phyloP scores from a whole-genome alignment of 2,329 filamentous ascomycete species.

The Calycina herbarum region DNA sequence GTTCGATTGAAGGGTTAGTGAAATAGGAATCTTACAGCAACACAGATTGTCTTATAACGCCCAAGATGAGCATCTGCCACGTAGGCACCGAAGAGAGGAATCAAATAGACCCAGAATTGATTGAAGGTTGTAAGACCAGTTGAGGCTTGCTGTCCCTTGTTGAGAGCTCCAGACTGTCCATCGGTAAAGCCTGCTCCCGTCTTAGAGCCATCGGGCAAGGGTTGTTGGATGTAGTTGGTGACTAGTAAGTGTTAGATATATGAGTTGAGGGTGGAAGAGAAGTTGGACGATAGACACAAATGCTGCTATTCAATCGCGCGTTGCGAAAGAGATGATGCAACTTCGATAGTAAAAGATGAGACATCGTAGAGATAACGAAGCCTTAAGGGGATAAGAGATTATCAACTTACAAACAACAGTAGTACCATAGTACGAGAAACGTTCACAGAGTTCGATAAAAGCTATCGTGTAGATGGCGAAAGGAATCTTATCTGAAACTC shows the following conservation, averaged over 20 bases:
- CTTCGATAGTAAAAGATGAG: not conserved
- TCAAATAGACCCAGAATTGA: slow-evolving; percentile 52
- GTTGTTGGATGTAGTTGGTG: slow-evolving; percentile 53
- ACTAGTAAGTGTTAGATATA: slow-evolving; percentile 36
- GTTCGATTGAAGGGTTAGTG: not conserved
- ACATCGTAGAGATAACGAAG: not conserved
- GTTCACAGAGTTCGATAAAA: slow-evolving; percentile 64
- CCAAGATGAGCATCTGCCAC: slow-evolving; percentile 66
- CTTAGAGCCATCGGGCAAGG: slow-evolving; percentile 43
- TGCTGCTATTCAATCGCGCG: not conserved
- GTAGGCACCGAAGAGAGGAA: slow-evolving; percentile 53
- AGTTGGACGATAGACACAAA: not conserved
- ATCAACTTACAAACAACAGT: slow-evolving; percentile 56
- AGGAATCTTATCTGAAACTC: slow-evolving; percentile 32
- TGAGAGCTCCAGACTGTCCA: slow-evolving; percentile 43
- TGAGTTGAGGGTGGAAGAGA: not conserved
- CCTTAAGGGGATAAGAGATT: not conserved
- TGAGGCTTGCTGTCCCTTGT: slow-evolving; percentile 50
- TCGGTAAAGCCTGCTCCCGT: slow-evolving; percentile 46
- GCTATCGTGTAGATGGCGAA: slow-evolving; percentile 49
- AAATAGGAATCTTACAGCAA: slow-evolving; percentile 15
- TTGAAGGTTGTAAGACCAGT: slow-evolving; percentile 51
- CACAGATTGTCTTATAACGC: slow-evolving; percentile 62
- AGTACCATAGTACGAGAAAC: slow-evolving; percentile 63
- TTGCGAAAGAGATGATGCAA: not conserved